phyloP scores from a whole-genome alignment of 1,284 basidiomycete species.

The Malassezia arunalokei region DNA sequence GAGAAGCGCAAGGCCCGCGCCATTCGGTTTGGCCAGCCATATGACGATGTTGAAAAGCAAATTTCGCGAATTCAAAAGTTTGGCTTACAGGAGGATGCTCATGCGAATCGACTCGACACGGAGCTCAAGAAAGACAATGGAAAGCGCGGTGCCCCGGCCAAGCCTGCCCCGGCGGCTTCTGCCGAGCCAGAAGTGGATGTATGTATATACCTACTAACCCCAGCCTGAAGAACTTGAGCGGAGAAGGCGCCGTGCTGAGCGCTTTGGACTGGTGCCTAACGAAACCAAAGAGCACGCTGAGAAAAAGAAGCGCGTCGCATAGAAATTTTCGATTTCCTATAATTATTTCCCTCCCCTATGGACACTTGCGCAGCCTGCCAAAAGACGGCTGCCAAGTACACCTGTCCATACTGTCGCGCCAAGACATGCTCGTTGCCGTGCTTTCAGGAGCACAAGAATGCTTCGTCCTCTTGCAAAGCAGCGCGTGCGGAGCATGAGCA shows the following conservation, averaged over 20 bases:
- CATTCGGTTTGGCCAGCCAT: slow-evolving; percentile 31
- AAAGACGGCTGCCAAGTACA: slow-evolving; percentile 8
- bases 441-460: slow-evolving; percentile 6
- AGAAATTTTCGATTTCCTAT: neutral
- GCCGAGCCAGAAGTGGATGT: neutral
- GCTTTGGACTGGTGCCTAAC: slow-evolving; percentile 23
- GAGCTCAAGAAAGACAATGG: slow-evolving; percentile 6
- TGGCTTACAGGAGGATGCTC: slow-evolving; percentile 26
- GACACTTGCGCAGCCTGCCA: slow-evolving; percentile 4
- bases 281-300: slow-evolving; percentile 17
- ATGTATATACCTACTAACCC: neutral
- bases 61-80: slow-evolving; percentile 36
- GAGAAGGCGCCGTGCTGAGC: slow-evolving; percentile 25
- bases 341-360: neutral
- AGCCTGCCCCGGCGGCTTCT: slow-evolving; percentile 7
- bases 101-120: slow-evolving; percentile 15
- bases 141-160: neutral
- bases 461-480: neutral
- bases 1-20: slow-evolving; percentile 38
- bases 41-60: slow-evolving; percentile 31
- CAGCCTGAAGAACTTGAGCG: slow-evolving; percentile 24
- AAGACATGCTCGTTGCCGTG: slow-evolving; percentile 10
- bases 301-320: slow-evolving; percentile 15
- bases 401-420: slow-evolving; percentile 11
- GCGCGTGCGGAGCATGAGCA: neutral